phyloP scores from a whole-genome alignment of 306 rosid genomes.

The Cicer chorassanicum region DNA sequence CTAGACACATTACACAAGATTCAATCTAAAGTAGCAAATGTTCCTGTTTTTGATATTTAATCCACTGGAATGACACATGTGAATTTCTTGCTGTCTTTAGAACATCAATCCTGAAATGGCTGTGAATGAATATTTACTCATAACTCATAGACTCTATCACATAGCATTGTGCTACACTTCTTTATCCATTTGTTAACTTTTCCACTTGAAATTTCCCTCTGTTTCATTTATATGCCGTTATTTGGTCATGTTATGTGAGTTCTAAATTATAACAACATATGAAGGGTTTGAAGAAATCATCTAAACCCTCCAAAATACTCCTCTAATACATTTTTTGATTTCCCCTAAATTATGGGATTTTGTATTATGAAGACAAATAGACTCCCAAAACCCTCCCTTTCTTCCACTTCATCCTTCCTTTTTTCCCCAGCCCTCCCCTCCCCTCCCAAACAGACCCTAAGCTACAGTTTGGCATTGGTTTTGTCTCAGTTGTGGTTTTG shows the following conservation, averaged over 20 bases:
- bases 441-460: neutral
- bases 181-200: neutral
- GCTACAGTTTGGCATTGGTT: neutral
- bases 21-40: neutral
- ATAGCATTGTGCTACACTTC: neutral
- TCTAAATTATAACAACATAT: too few relatives aligned
- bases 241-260: neutral
- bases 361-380: too few relatives aligned
- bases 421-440: too few relatives aligned
- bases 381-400: too few relatives aligned
- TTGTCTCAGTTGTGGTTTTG: neutral
- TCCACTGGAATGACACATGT: neutral
- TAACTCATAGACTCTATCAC: neutral
- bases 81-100: neutral
- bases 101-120: neutral
- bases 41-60: slow-evolving; percentile 16
- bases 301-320: too few relatives aligned
- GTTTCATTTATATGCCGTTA: neutral
- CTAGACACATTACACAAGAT: neutral
- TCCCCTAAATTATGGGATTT: too few relatives aligned
- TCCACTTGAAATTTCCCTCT: slow-evolving; percentile 13
- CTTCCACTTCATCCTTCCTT: too few relatives aligned
- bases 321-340: too few relatives aligned
- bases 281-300: too few relatives aligned
- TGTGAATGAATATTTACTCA: neutral